A percentile compares a stretch with the other conserved stretches of the same genome.
Conservation (phyloP, 345 rosid genomes). For the Orychophragmus violaceus region DNA sequence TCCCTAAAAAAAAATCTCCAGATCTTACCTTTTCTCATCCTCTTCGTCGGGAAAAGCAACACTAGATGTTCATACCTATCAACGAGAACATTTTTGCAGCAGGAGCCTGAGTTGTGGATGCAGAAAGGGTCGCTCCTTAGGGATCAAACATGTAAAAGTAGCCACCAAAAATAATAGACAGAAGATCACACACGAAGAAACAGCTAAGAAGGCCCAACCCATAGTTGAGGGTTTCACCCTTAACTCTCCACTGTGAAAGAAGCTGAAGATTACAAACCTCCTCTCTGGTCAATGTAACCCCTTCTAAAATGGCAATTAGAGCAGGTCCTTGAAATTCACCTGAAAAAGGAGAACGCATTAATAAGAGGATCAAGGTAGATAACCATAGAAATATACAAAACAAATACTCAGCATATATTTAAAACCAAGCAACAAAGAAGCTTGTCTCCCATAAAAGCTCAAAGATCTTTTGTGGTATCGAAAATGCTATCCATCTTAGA, state of each 20-base stretch:
- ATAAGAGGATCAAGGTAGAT: constrained; percentile 3
- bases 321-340: constrained; percentile 98
- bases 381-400: not conserved
- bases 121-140: constrained; percentile 62
- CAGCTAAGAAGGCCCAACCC: constrained; percentile 91
- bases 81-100: constrained; percentile 81
- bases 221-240: constrained; percentile 75
- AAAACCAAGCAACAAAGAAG: constrained; percentile 5
- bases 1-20: too few relatives aligned
- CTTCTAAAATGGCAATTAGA: constrained; percentile 78
- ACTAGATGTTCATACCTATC: constrained; percentile 46
- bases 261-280: constrained; percentile 91
- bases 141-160: constrained; percentile 93
- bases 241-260: constrained; percentile 87
- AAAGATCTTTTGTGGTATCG: not conserved
- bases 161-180: constrained; percentile 80
- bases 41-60: too few relatives aligned
- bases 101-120: constrained; percentile 59
- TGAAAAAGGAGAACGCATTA: constrained; percentile 21
- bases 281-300: constrained; percentile 76
- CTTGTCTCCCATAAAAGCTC: not conserved
- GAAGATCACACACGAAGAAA: constrained; percentile 67
- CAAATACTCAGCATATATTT: not conserved
- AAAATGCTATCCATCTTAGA: constrained; percentile 5
- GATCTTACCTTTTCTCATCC: too few relatives aligned